These are phyloP conservation scores for Geotrichum reessii DNA, from an alignment of 1,139 yeast species.

Conservation along the genomic window DNA sequence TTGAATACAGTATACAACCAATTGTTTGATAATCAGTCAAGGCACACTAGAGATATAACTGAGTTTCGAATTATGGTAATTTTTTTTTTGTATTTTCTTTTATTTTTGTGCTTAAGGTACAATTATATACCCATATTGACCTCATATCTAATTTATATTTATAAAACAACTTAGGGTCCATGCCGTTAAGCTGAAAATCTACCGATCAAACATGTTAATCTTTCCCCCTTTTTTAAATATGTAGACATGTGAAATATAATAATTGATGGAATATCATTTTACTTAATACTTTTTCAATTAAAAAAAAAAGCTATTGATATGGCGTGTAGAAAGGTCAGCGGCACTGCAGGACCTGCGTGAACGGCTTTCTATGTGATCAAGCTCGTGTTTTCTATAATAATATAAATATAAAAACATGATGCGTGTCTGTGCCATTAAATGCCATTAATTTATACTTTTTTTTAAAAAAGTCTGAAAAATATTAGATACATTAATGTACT, in stretches of 20 bases:
- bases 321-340: not conserved
- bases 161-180: not conserved
- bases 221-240: not conserved
- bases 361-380: not conserved
- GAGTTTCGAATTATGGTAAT: no score
- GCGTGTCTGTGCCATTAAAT: no score
- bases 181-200: not conserved
- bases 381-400: not conserved
- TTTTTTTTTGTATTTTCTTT: no score
- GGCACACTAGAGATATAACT: not conserved
- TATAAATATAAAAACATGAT: no score
- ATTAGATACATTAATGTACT: no score
- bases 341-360: not conserved
- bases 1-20: not conserved
- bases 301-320: not conserved
- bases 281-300: not conserved
- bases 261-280: not conserved
- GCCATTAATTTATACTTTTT: no score
- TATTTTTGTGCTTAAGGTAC: not conserved
- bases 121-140: not conserved
- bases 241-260: not conserved
- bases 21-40: not conserved
- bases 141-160: not conserved
- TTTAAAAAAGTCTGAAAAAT: no score
- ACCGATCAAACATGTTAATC: not conserved